These are phyloP conservation scores for Aspergillus caelatus DNA, from an alignment of 2,329 filamentous ascomycete genomes.

Conservation along the genomic window DNA sequence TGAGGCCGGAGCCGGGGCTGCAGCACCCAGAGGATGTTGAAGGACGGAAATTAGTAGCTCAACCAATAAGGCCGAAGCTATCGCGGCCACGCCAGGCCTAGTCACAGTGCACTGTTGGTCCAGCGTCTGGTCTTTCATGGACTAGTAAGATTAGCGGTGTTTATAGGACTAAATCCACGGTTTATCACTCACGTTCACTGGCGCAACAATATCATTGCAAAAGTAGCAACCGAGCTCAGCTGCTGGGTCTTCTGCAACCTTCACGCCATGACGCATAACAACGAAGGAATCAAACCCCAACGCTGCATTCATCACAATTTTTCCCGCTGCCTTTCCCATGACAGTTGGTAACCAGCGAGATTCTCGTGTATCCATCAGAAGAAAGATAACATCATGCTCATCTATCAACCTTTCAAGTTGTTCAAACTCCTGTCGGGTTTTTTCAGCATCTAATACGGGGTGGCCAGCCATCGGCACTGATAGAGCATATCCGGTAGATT, in stretches of 20 bases:
- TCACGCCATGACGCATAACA: conserved; percentile 90
- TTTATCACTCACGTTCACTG: conserved; percentile 73
- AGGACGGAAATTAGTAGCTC: conserved; percentile 85
- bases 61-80: conserved; percentile 87
- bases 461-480: conserved; percentile 96
- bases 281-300: conserved; percentile 96
- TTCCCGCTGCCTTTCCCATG: conserved; percentile 89
- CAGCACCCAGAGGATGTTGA: conserved; percentile 70
- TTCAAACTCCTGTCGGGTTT: conserved; percentile 73
- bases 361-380: conserved; percentile 97
- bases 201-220: conserved; percentile 96
- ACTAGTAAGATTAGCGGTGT: conserved; percentile 56
- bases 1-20: conserved; percentile 42
- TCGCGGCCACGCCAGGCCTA: conserved; percentile 85
- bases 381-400: conserved; percentile 86
- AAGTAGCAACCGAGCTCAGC: conserved; percentile 91
- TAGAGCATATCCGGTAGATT: conserved; percentile 76
- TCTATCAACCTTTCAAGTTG: conserved; percentile 74
- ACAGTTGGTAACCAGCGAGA: conserved; percentile 94
- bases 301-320: conserved; percentile 96
- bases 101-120: conserved; percentile 99
- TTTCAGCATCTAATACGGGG: conserved; percentile 73
- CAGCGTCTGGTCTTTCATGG: conserved; percentile 89
- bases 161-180: background rate
- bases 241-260: conserved; percentile 58